phyloP scores from a whole-genome alignment of 306 rosid genomes.

The Carpinus viminea region DNA sequence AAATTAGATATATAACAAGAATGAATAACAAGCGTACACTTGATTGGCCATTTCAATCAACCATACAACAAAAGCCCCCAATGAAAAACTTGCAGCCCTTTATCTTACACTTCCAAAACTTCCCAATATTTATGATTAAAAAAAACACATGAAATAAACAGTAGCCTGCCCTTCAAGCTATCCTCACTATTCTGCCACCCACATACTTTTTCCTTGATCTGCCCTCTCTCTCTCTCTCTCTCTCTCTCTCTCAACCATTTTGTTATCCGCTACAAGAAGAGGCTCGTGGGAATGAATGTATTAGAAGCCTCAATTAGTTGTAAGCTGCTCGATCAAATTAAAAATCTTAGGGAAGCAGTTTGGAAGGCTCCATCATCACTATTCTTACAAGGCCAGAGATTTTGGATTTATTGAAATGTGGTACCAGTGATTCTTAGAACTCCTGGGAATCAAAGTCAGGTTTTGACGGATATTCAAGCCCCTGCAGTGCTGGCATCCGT shows the following conservation, averaged over 20 bases:
- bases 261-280: constrained; percentile 11
- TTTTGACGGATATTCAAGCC: constrained; percentile 92
- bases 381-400: constrained; percentile 32
- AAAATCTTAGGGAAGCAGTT: constrained; percentile 23
- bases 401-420: constrained; percentile 21
- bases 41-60: constrained; percentile 12
- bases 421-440: constrained; percentile 41
- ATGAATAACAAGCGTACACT: constrained; percentile 6
- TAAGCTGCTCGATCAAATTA: constrained; percentile 37
- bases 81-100: constrained; percentile 34
- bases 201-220: constrained; percentile 24
- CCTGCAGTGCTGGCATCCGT: constrained; percentile 90
- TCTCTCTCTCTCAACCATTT: background rate
- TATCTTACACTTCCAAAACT: constrained; percentile 32
- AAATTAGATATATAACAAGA: constrained; percentile 14
- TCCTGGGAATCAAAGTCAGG: constrained; percentile 87
- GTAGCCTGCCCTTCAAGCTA: constrained; percentile 30
- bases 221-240: constrained; percentile 9
- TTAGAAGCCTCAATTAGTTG: constrained; percentile 33
- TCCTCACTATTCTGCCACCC: constrained; percentile 19
- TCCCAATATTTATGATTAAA: background rate
- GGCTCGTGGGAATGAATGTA: constrained; percentile 31
- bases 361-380: constrained; percentile 27
- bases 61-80: constrained; percentile 18
- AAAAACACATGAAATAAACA: constrained; percentile 27